These are phyloP conservation scores for Xerophyta viscosa DNA, from an alignment of 106 monocot genomes.

Conservation along the genomic window DNA sequence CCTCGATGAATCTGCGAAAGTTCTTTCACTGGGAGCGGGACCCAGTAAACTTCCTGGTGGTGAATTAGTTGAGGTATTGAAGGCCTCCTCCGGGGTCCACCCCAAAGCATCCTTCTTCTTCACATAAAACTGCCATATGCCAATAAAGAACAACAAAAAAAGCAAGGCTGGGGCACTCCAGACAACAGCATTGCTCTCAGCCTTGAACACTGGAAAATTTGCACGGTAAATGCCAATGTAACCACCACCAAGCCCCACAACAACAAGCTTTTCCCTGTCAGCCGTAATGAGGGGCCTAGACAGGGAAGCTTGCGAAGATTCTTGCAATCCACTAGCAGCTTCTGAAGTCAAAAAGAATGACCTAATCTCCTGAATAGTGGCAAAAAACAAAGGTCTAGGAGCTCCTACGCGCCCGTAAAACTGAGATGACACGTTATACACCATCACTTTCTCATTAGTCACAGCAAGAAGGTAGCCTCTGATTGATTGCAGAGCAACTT, in stretches of 20 bases:
- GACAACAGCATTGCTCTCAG: conserved; percentile 56
- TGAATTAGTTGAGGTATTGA: conserved; percentile 15
- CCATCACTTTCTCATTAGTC: conserved; percentile 45
- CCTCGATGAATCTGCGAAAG: conserved; percentile 34
- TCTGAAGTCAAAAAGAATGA: conserved; percentile 34
- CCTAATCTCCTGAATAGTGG: conserved; percentile 56
- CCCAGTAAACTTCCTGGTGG: conserved; percentile 22
- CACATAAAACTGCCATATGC: conserved; percentile 79
- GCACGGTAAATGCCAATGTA: conserved; percentile 68
- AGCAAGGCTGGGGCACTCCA: conserved; percentile 82
- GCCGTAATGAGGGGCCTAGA: conserved; percentile 56
- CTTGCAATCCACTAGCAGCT: conserved; percentile 9
- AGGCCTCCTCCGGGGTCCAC: conserved; percentile 69
- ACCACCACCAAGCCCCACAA: conserved; percentile 63
- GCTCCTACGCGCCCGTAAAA: conserved; percentile 65
- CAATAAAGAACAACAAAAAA: conserved; percentile 73
- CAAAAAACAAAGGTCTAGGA: conserved; percentile 60
- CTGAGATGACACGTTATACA: conserved; percentile 81
- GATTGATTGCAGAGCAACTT: conserved; percentile 53
- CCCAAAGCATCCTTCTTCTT: conserved; percentile 86
- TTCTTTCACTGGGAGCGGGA: conserved; percentile 18
- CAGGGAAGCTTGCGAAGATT: background rate
- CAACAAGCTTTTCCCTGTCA: conserved; percentile 68
- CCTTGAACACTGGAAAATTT: conserved; percentile 57
- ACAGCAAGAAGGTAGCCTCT: conserved; percentile 73